These are phyloP conservation scores for Diaporthe helianthi DNA, from an alignment of 2,329 filamentous ascomycete genomes.

Conservation along the genomic window DNA sequence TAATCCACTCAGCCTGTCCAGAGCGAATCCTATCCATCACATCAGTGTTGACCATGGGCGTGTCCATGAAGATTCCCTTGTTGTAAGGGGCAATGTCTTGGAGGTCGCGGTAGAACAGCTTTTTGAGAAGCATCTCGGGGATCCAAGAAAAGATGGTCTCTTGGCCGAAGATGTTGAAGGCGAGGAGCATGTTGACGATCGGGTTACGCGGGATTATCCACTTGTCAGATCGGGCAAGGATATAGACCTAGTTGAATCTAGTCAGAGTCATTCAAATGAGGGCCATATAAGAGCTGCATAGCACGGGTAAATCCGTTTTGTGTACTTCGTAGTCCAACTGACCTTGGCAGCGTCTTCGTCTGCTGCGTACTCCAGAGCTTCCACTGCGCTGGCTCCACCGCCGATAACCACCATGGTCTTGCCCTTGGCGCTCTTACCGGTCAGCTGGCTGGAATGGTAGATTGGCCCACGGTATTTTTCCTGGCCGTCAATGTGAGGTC, in stretches of 20 bases:
- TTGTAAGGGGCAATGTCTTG: slow-evolving; percentile 73
- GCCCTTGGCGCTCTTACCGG: slow-evolving; percentile 72
- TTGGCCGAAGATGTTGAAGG: slow-evolving; percentile 79
- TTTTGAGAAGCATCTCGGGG: slow-evolving; percentile 75
- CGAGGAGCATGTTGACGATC: slow-evolving; percentile 74
- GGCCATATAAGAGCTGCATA: no score
- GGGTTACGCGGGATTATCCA: slow-evolving; percentile 88
- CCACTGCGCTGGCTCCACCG: slow-evolving; percentile 81
- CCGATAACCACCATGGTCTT: slow-evolving; percentile 81
- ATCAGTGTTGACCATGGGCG: slow-evolving; percentile 86
- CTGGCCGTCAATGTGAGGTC: slow-evolving; percentile 73
- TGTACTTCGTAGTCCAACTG: no score
- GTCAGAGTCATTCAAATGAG: no score
- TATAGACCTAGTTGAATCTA: no score
- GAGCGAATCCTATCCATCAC: slow-evolving; percentile 77
- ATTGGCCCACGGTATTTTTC: slow-evolving; percentile 75
- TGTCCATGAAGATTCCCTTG: slow-evolving; percentile 81
- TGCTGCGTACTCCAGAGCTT: slow-evolving; percentile 81
- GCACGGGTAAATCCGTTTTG: no score
- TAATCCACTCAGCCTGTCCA: slow-evolving; percentile 78
- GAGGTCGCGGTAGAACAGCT: slow-evolving; percentile 85
- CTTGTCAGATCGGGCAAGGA: slow-evolving; percentile 81
- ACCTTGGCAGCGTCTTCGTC: slow-evolving; percentile 69
- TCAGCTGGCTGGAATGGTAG: slow-evolving; percentile 77
- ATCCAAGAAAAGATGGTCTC: slow-evolving; percentile 80